phyloP scores from a whole-genome alignment of 78 protist species.

The Cyanophora paradoxa region DNA sequence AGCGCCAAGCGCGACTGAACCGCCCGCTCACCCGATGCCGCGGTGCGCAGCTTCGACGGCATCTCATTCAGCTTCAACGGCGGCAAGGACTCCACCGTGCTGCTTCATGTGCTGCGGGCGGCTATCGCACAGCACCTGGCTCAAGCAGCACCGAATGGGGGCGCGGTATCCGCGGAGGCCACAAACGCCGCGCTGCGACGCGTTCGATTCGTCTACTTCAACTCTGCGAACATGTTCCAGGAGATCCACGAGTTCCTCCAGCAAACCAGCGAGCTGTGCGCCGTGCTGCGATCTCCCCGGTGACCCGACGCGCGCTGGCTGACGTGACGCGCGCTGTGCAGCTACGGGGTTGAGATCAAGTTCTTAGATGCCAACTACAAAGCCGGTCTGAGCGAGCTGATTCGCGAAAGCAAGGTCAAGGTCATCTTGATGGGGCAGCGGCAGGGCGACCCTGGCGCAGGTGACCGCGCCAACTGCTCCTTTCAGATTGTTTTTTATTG shows the following conservation, averaged over 20 bases:
- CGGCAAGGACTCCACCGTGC: too few relatives aligned
- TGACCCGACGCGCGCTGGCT: too few relatives aligned
- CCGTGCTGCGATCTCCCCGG: too few relatives aligned
- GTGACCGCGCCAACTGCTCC: too few relatives aligned
- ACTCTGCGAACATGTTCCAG: background rate
- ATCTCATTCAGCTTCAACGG: too few relatives aligned
- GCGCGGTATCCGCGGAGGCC: background rate
- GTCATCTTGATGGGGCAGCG: constrained; percentile 10
- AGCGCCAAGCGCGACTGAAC: too few relatives aligned
- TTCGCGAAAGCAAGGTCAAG: background rate
- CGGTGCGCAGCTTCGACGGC: too few relatives aligned
- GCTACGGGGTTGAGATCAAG: background rate
- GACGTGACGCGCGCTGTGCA: too few relatives aligned
- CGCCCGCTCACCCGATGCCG: too few relatives aligned
- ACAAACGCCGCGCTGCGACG: too few relatives aligned
- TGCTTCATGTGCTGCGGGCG: constrained; percentile 17
- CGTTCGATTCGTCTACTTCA: constrained; percentile 4
- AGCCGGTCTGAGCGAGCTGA: background rate
- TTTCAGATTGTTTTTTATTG: too few relatives aligned
- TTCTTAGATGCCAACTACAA: background rate
- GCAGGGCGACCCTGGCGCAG: background rate
- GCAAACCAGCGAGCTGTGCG: background rate
- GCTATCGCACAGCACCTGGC: background rate
- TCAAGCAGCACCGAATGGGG: background rate
- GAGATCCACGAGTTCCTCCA: constrained; percentile 6